Evolutionary conservation across 2,329 filamentous ascomycete species (phyloP), one percentile per base, ranked within the genome.

Genomic region (Fusarium sp.): DNA sequence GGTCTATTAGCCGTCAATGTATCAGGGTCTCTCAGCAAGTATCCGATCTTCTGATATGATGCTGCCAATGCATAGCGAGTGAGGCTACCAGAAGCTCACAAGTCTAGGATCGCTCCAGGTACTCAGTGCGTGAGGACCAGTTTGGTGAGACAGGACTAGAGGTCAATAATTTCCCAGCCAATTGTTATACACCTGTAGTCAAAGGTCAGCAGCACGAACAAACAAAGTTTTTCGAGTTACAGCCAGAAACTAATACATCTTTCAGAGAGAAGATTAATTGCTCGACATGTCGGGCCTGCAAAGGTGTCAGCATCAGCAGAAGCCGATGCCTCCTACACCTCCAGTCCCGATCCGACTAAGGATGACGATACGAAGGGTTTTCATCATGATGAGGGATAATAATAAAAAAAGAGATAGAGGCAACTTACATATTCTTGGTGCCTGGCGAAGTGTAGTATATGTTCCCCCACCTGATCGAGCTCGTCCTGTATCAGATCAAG

Each of bases 331-430:
- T 82, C 80, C 51, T 81, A 66, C 73, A 69, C 69, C 75, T 70
- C 69, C 69, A 73, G 70, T 70, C 72, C 69, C 66, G 77, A 81
- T 97, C 90, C 88, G 94, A 86, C 93, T 97, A 97, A 97, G 94
- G 94, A 97, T 97, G 94, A 97, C 93, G 92, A 94, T 95, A 94
- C 74, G 32, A 68, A 83, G 87, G 81, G 80, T 85, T 94, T 90
- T 96, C 94, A 95, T 97, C 94, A 95, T 91, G 65, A 66, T 68
- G 63, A 65, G 70, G 52, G 24, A 25, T 25, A 25, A 25, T 25
- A 25, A 25, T 7, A 25, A 6, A 25, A 25, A 25, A 25, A 24
- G 24, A 24, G 6, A 8, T 25, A 25, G 8, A 22, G 51, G 50
- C 47, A 47, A 68, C 69, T 67, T 63, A 75, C 73, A 53, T n/a